Percentiles rank a stretch among this genome's conserved stretches.
Evolutionary conservation across 495 filamentous ascomycete species (phyloP).

Genomic region (Tirmania nivea): DNA sequence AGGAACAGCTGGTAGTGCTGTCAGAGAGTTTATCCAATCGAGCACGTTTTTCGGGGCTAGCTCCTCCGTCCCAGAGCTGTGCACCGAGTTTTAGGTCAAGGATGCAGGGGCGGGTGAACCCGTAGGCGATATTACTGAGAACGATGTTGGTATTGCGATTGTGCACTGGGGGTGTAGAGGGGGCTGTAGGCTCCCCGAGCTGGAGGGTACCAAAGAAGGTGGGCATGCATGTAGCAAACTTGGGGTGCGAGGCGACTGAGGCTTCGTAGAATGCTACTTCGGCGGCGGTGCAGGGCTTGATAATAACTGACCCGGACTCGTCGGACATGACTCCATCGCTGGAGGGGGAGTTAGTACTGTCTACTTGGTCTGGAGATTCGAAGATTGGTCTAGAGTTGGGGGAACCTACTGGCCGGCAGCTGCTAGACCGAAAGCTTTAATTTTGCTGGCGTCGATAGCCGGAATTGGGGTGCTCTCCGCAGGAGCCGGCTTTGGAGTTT

Average conservation of each 20-base stretch:
- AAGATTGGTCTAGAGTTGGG: neutral
- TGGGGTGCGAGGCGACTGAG: slow-evolving; percentile 41
- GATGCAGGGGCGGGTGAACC: slow-evolving; percentile 75
- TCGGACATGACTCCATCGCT: slow-evolving; percentile 88
- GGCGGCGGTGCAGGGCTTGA: slow-evolving; percentile 76
- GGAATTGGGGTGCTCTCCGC: too few relatives aligned
- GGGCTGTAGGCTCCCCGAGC: slow-evolving; percentile 20
- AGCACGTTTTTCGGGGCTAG: slow-evolving; percentile 49
- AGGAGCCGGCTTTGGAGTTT: too few relatives aligned
- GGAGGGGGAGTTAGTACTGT: neutral
- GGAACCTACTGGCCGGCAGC: slow-evolving; percentile 71
- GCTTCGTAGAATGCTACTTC: slow-evolving; percentile 83
- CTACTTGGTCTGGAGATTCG: too few relatives aligned
- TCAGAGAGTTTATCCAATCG: slow-evolving; percentile 59
- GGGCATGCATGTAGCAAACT: slow-evolving; percentile 61
- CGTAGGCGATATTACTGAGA: slow-evolving; percentile 62
- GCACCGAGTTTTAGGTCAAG: slow-evolving; percentile 81
- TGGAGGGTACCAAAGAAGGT: slow-evolving; percentile 57
- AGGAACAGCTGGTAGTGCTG: slow-evolving; percentile 55
- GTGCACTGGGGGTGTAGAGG: neutral
- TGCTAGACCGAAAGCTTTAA: slow-evolving; percentile 14
- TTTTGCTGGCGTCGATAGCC: neutral
- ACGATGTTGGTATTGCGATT: slow-evolving; percentile 36
- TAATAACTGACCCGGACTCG: slow-evolving; percentile 59
- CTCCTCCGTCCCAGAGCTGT: slow-evolving; percentile 68